A percentile compares a stretch with the other conserved stretches of the same genome.
These are phyloP conservation scores for Marchantia paleacea DNA, from an alignment of 225 moss, liverwort and hornwort genomes.

Conservation along the genomic window DNA sequence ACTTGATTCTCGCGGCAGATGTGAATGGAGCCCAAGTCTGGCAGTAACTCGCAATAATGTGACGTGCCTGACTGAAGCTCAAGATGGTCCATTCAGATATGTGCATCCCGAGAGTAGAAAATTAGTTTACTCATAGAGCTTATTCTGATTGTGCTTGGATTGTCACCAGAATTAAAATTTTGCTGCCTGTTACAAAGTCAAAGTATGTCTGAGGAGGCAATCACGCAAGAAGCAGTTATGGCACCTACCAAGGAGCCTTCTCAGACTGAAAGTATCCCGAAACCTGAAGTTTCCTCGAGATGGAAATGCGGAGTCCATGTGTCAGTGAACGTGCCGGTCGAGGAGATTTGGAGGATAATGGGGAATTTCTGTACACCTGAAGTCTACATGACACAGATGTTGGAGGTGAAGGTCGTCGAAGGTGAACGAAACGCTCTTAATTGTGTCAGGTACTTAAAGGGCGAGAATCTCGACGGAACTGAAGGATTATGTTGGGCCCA, in stretches of 20 bases:
- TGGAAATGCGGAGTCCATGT: constrained; percentile 14
- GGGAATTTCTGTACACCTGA: background rate
- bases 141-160: too few species aligned
- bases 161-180: too few species aligned
- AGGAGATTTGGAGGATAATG: background rate
- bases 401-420: constrained; percentile 6
- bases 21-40: too few species aligned
- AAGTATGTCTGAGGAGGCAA: background rate
- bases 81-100: too few species aligned
- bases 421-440: constrained; percentile 4
- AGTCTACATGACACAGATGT: background rate
- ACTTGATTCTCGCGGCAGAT: too few species aligned
- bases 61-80: too few species aligned
- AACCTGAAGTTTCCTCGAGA: background rate
- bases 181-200: background rate
- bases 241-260: background rate
- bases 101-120: too few species aligned
- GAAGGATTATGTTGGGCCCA: background rate
- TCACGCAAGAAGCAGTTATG: background rate
- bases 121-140: too few species aligned
- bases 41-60: too few species aligned
- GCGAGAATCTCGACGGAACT: background rate
- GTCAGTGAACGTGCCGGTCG: background rate
- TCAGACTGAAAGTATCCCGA: background rate
- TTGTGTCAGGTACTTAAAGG: background rate